Evolutionary conservation across 352 stramenopile genomes (phyloP), one percentile per base, ranked within the genome.

Genomic region (Plasmopara viticola): DNA sequence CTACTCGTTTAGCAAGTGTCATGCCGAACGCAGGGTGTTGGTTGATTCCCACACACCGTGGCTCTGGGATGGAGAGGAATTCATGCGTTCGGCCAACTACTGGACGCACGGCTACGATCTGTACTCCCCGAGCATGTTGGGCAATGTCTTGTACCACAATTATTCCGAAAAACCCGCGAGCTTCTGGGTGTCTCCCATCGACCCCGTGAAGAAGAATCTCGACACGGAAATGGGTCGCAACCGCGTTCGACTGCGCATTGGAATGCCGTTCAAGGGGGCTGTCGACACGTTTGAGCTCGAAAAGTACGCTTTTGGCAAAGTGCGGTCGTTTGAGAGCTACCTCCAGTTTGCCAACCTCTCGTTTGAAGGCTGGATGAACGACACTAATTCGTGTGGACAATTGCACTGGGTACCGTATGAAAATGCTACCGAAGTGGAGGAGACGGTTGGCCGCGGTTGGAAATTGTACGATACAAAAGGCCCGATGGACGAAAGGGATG

Each of bases 1-100:
- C 3, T 69, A 87, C 9, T 86, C 72, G 28, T 90, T 90, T 55
- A 72, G 70, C 59, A 90, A 90, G 60, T 90, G 79, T 52, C 79
- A 90, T 57, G 77, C 79, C 8, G 79, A 90, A 62, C 66, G 64
- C 4, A 78, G 75, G 8, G 77, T 84, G 18, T 66, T 55, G 4
- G 66, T 90, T 28, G 79, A 90, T 46, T 72, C 74, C 18, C 79
- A 87, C 56, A 87, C 74, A 20, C 66, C 85, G 12, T 84, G 73
- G 70, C 74, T 84, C 45, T 84, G 78, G 50, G 73, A 84, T 40
- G 71, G 71, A 14, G 71, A 83, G 44, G 74, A 83, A 41, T 84
- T 84, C 41, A 34, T 84, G 52, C 68, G 73, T 14, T 62, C 70
- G 28, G 76, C 73, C 17, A 66, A 78, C 53, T 58, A 80, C 20